These are phyloP conservation scores for Coniochaeta sp. DNA, from an alignment of 2,329 filamentous ascomycete genomes.

Conservation along the genomic window DNA sequence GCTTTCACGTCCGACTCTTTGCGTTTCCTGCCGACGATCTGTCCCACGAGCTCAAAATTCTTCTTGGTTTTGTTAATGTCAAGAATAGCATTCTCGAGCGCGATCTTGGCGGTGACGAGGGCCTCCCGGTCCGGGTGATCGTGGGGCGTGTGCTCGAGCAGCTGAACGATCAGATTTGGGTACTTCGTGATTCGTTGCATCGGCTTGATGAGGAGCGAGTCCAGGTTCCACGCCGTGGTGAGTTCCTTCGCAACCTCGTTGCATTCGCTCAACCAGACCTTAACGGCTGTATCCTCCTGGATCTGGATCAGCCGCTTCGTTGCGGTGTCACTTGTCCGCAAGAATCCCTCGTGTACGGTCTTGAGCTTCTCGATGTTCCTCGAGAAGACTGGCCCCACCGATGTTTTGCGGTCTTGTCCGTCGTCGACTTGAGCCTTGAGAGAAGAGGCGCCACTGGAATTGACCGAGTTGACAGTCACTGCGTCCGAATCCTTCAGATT, in stretches of 20 bases:
- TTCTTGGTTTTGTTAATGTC: constrained; percentile 96
- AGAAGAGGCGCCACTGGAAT: constrained; percentile 20
- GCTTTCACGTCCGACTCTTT: constrained; percentile 83
- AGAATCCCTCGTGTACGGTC: constrained; percentile 51
- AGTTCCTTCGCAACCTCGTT: constrained; percentile 87
- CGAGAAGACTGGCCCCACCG: constrained; percentile 46
- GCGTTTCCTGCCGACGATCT: constrained; percentile 77
- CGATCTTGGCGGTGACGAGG: constrained; percentile 46
- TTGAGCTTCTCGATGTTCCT: constrained; percentile 55
- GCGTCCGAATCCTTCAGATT: constrained; percentile 20
- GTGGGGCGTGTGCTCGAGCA: constrained; percentile 70
- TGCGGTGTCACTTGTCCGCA: constrained; percentile 56
- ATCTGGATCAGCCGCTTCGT: constrained; percentile 55
- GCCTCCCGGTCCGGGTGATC: constrained; percentile 76
- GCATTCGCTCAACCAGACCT: constrained; percentile 89
- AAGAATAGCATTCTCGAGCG: constrained; percentile 60
- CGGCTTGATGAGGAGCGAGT: constrained; percentile 94
- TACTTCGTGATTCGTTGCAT: constrained; percentile 94
- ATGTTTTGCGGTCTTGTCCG: constrained; percentile 43
- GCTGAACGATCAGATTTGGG: constrained; percentile 72
- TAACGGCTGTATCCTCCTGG: constrained; percentile 56
- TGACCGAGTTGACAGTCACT: constrained; percentile 24
- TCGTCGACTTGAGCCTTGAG: constrained; percentile 41
- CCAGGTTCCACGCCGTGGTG: constrained; percentile 88
- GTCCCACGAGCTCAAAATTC: constrained; percentile 84